These are phyloP conservation scores for Botryosphaeria agaves DNA, from an alignment of 2,329 filamentous ascomycete species.

Conservation along the genomic window DNA sequence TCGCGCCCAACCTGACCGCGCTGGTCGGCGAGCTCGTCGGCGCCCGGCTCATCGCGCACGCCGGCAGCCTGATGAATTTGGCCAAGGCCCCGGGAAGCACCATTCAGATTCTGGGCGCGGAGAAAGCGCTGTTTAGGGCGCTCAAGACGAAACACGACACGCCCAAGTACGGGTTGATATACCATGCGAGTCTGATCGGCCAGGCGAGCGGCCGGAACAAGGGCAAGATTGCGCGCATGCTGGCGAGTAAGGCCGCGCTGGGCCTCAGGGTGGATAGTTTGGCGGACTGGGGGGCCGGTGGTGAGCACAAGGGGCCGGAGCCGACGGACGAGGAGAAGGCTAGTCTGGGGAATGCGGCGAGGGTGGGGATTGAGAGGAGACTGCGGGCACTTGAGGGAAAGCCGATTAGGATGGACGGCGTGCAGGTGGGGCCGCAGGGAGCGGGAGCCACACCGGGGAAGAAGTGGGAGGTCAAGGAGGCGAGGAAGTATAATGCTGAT, in stretches of 20 bases:
- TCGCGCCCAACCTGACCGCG: conserved; percentile 87
- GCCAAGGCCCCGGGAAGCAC: conserved; percentile 92
- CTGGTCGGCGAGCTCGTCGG: conserved; percentile 89
- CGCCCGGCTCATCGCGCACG: conserved; percentile 84
- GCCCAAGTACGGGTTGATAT: conserved; percentile 92
- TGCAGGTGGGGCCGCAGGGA: conserved; percentile 58
- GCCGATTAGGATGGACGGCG: conserved; percentile 60
- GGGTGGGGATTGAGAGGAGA: conserved; percentile 58
- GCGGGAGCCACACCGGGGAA: conserved; percentile 52
- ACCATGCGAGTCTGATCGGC: conserved; percentile 83
- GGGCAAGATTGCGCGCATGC: conserved; percentile 95
- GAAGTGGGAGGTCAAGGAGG: conserved; percentile 85
- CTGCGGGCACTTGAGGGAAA: conserved; percentile 76
- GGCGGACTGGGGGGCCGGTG: conserved; percentile 55
- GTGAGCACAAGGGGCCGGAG: conserved; percentile 42
- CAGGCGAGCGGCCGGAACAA: conserved; percentile 98
- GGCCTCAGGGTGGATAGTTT: conserved; percentile 87
- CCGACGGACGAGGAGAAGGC: conserved; percentile 80
- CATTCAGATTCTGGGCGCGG: conserved; percentile 93
- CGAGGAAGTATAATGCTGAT: conserved; percentile 84
- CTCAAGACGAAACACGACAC: conserved; percentile 99
- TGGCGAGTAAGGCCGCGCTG: conserved; percentile 83
- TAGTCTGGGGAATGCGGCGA: conserved; percentile 55
- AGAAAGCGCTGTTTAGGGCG: conserved; percentile 89
- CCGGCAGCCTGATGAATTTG: conserved; percentile 83